Base-by-base conservation (phyloP, 768 basidiomycete genomes). In the Pulveroboletus sp. region DNA sequence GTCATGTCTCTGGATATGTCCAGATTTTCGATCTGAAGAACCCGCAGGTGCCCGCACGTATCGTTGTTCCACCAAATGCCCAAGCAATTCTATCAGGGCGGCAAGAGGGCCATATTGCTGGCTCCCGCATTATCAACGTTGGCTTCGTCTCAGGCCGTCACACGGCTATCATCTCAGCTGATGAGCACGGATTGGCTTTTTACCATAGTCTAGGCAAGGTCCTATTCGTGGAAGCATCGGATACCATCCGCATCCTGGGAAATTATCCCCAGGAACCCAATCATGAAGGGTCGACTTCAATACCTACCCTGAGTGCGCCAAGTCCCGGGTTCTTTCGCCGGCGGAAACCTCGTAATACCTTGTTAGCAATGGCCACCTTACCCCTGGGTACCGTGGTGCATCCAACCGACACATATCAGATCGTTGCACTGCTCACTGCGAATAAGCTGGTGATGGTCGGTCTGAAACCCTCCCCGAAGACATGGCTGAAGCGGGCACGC, bases 141-240 rank as follows among this genome's bases (percentile, higher is more conserved):
- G 84, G 81, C 27, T 99, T 99, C 62, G 80, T 98, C 8, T 93
- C 90, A 11, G 86, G 84, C 17, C 78, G 95, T 36, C 95, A 96
- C 59, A 98, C 96, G 2, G 93, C 92, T 5, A 78, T 98, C 43
- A 82, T 97, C 36, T 86, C 86, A 5, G 89, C 91, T 3, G 96
- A 98, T 64, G 89, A 95, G 50, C 71, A 78, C 57, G 96, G 96
- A 1, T 76, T 97, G 8, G 90, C 93, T 0, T 99, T 99, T 69
- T 96, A 91, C 64, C 94, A 97, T 69, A 89, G 87, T 47, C 73
- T 99, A 5, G 93, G 96, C 26, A 94, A 91, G 66, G 85, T 98
- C 10, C 75, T 98, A 13, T 96, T 96, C 57, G 86, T 99, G 6
- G 94, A 97, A 40, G 93, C 94, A 11, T 84, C 89, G 14, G 96